phyloP scores from a whole-genome alignment of 2,329 filamentous ascomycete species.

The Pyrenophora tritici-repentis region DNA sequence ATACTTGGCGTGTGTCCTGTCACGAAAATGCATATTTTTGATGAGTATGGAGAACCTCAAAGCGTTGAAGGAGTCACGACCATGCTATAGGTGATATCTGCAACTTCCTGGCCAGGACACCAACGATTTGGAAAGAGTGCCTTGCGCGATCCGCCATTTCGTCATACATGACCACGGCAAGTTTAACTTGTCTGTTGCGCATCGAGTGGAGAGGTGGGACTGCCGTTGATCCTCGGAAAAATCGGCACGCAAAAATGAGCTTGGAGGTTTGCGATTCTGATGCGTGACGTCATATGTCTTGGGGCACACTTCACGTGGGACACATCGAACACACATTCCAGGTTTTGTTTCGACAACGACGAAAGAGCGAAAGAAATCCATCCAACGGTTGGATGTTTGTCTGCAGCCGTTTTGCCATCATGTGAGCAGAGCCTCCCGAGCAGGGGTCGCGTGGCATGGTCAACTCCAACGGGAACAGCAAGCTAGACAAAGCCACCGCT shows the following conservation, averaged over 20 bases:
- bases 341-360: too few relatives aligned
- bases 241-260: conserved; percentile 2
- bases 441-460: too few relatives aligned
- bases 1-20: conserved; percentile 21
- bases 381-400: too few relatives aligned
- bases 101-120: conserved; percentile 1
- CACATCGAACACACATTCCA: too few relatives aligned
- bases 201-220: neutral
- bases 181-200: neutral
- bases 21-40: conserved; percentile 26
- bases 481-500: too few relatives aligned
- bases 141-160: conserved; percentile 1
- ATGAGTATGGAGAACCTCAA: neutral
- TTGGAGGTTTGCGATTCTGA: too few relatives aligned
- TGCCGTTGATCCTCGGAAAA: conserved; percentile 4
- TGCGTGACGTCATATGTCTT: too few relatives aligned
- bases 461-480: too few relatives aligned
- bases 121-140: neutral
- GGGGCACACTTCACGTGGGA: too few relatives aligned
- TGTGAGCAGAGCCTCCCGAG: too few relatives aligned
- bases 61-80: neutral
- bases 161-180: conserved; percentile 9
- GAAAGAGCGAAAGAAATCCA: too few relatives aligned
- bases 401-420: too few relatives aligned
- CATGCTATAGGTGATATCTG: conserved; percentile 1